Evolutionary conservation across 2,329 filamentous ascomycete species (phyloP), one percentile per base, ranked within the genome.

Genomic region (Penicillium verrucosum): DNA sequence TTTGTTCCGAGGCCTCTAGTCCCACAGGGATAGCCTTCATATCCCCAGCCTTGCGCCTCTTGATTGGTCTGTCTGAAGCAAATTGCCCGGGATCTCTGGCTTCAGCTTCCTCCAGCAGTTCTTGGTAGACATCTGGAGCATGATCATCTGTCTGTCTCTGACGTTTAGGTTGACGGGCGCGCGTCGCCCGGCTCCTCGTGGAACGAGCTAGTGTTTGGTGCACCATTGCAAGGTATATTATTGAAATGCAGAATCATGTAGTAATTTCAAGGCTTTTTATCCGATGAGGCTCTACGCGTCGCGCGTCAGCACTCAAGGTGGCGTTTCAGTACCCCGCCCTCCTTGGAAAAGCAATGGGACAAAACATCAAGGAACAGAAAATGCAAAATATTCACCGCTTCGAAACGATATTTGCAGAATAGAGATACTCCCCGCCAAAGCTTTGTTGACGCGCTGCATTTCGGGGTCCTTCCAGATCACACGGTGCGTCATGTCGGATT

Each of bases 21-120:
- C 49, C 42, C 18, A 52, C 23, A 5, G 61, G 34, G 7, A 57
- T 57, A 2, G 60, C 58, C 21, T 63, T 59, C 42, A 67, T 58
- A 42, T 72, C 68, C 18, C 66, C 67, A 9, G 75, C 61, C 58
- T 68, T 75, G n/a, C 75, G 71, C 58, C 70, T 70, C 56, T 79
- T 79, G 25, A 70, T 52, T 10, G 73, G 65, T 38, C 70, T 62
- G 40, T 68, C 66, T 30, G 63, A 58, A 29, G 63, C 62, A 30
- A 59, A 63, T 25, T 63, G 60, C 14, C 51, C 62, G 4, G 68
- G 60, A 34, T 71, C 69, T 40, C 72, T 69, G 12, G 70, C 65
- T 56, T 74, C 71, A 21, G 71, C 72, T 58, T 77, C 75, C 4
- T 71, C 72, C 25, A 78, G 66, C 74, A 78, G 73, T 44, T 78